phyloP scores from a whole-genome alignment of 2,329 filamentous ascomycete genomes.

The Botrytis squamosa region DNA sequence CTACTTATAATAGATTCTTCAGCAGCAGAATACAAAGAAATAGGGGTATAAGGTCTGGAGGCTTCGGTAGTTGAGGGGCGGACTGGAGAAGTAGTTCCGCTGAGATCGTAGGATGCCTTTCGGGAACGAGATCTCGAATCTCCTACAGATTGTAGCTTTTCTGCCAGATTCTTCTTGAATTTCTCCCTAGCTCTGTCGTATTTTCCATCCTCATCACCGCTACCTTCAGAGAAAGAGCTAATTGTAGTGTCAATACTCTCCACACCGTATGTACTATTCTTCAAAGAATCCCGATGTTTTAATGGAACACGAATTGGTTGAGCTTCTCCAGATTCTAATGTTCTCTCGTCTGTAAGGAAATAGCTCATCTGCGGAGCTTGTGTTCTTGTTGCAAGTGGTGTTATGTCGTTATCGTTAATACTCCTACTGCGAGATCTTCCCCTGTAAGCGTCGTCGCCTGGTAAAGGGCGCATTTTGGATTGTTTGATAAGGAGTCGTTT shows the following conservation, averaged over 20 bases:
- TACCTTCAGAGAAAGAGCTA: slow-evolving; percentile 35
- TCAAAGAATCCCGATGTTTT: slow-evolving; percentile 41
- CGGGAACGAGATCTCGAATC: slow-evolving; percentile 36
- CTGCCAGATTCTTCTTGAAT: slow-evolving; percentile 34
- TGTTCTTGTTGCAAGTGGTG: slow-evolving; percentile 40
- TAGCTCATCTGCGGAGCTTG: slow-evolving; percentile 50
- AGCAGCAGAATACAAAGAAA: slow-evolving; percentile 44
- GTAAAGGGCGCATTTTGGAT: slow-evolving; percentile 47
- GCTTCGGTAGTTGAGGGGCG: slow-evolving; percentile 39
- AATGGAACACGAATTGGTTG: slow-evolving; percentile 35
- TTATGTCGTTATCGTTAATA: slow-evolving; percentile 42
- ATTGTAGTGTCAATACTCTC: slow-evolving; percentile 40
- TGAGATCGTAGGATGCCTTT: slow-evolving; percentile 38
- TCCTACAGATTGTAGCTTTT: slow-evolving; percentile 30
- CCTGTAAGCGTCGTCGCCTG: slow-evolving; percentile 46
- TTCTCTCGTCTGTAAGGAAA: slow-evolving; percentile 51
- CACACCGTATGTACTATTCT: slow-evolving; percentile 38
- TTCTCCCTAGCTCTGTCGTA: slow-evolving; percentile 32
- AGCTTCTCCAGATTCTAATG: slow-evolving; percentile 45
- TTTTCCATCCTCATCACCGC: slow-evolving; percentile 35
- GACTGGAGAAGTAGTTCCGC: slow-evolving; percentile 39
- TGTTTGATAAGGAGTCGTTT: background rate
- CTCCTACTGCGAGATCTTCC: slow-evolving; percentile 43
- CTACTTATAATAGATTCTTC: slow-evolving; percentile 48
- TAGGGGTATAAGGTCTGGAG: slow-evolving; percentile 49